Evolutionary conservation across 2,329 filamentous ascomycete genomes (phyloP).

Genomic region (Exophiala mesophila): DNA sequence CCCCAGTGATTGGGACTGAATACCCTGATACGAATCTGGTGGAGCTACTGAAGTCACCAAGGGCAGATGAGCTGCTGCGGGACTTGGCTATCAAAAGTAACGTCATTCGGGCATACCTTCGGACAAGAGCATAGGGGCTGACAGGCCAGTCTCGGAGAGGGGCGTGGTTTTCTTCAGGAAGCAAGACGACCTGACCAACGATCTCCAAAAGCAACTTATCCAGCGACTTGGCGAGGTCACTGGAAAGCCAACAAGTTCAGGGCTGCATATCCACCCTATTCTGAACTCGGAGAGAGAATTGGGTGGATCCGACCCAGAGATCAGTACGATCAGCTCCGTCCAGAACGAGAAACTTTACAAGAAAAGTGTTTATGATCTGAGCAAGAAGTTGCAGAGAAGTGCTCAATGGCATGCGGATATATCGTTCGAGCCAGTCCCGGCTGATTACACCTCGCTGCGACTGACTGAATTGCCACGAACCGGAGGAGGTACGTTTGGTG

Average conservation of each 20-base stretch:
- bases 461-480: conserved; percentile 52
- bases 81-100: conserved; percentile 56
- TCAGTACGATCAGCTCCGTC: conserved; percentile 59
- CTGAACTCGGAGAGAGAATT: conserved; percentile 51
- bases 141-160: neutral
- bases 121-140: neutral
- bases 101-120: neutral
- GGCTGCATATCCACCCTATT: conserved; percentile 57
- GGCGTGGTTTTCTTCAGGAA: conserved; percentile 52
- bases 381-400: conserved; percentile 34
- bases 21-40: conserved; percentile 37
- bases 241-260: conserved; percentile 54
- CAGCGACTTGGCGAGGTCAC: conserved; percentile 55
- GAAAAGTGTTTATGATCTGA: conserved; percentile 31
- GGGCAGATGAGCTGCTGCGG: conserved; percentile 58
- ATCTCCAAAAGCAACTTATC: conserved; percentile 61
- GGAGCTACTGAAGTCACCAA: conserved; percentile 57
- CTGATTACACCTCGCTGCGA: conserved; percentile 58
- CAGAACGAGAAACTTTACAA: conserved; percentile 46
- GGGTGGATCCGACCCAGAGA: conserved; percentile 53
- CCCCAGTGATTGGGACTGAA: conserved; percentile 39
- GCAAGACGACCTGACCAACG: conserved; percentile 56
- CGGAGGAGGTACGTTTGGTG: conserved; percentile 40
- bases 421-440: conserved; percentile 58
- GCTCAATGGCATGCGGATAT: conserved; percentile 57